Base-by-base conservation (phyloP, 1,284 basidiomycete species). In the Leccinum glutinopallens region DNA sequence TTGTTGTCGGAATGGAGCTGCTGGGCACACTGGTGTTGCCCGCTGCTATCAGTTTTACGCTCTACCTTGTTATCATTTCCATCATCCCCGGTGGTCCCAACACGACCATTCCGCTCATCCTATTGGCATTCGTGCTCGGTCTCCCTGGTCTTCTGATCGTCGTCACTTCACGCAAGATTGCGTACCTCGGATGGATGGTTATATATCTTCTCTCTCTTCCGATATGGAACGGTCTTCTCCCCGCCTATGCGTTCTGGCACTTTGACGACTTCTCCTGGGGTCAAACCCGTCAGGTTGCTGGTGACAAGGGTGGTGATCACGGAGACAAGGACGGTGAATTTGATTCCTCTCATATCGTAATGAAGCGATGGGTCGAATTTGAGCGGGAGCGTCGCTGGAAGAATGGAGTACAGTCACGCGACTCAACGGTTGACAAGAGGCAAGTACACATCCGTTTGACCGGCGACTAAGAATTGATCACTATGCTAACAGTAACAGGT, bases 181-280 rank as follows among this genome's bases (percentile, higher is more conserved):
- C 92, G 19, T 98, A 98, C 76, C 84, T 98, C 59, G 91, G 96
- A 9, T 99, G 97, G 97, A 98, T 99, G 95, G 67, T 97, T 66
- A 83, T 98, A 67, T 99, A 99, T 77, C 86, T 99, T 15, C 58
- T 97, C 64, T 97, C 96, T 22, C 82, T 98, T 41, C 96, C 96
- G 4, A 87, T 98, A 60, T 98, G 96, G 96, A 98, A 98, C 81
- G 94, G 96, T 72, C 83, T 97, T 66, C 85, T 98, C 10, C 96
- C 96, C 2, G 90, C 93, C 2, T 98, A 98, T 78, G 87, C 96
- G 41, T 99, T 94, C 81, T 98, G 96, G 96, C 96, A 98, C 79
- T 98, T 99, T 78, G 97, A 99, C 76, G 97, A 99, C 82, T 99
- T 99, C 80, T 95, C 93, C 19, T 99, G 97, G 97, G 97, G 97